Conservation (phyloP, 345 rosid species). For the Limnanthes douglasii region DNA sequence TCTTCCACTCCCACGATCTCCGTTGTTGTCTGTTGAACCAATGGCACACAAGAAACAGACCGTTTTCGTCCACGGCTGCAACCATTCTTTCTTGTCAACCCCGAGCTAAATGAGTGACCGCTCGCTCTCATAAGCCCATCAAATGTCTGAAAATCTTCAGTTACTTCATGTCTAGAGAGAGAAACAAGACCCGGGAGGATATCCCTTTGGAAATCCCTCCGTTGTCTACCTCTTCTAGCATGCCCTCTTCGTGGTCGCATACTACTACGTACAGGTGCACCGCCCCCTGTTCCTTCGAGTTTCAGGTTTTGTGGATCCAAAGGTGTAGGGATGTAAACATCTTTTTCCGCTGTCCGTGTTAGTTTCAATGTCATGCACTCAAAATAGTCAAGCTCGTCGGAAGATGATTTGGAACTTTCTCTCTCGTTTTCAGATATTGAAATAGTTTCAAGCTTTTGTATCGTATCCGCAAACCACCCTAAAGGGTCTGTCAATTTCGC, state of each 20-base stretch:
- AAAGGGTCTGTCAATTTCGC: constrained; percentile 21
- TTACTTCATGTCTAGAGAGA: constrained; percentile 46
- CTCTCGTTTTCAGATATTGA: constrained; percentile 7
- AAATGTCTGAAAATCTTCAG: constrained; percentile 51
- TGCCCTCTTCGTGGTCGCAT: constrained; percentile 48
- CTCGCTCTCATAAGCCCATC: constrained; percentile 60
- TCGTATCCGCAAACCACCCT: constrained; percentile 53
- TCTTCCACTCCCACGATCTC: constrained; percentile 63
- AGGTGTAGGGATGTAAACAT: constrained; percentile 24
- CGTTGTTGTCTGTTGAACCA: too few species aligned
- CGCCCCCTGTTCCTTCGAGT: constrained; percentile 16
- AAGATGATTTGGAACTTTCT: constrained; percentile 5
- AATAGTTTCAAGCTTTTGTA: constrained; percentile 11
- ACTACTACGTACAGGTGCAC: constrained; percentile 6
- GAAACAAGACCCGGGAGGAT: constrained; percentile 47
- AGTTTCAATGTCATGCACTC: constrained; percentile 56
- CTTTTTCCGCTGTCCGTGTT: constrained; percentile 29
- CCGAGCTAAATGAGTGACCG: constrained; percentile 41
- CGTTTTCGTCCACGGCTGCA: constrained; percentile 36
- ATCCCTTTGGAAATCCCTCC: constrained; percentile 70
- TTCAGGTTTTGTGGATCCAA: constrained; percentile 17
- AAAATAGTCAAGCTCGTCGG: constrained; percentile 36
- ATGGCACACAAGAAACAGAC: not conserved
- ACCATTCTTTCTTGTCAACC: constrained; percentile 20
- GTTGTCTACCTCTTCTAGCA: constrained; percentile 55